Conservation (phyloP, 2,329 filamentous ascomycete genomes). For the Hypoxylon sp. region DNA sequence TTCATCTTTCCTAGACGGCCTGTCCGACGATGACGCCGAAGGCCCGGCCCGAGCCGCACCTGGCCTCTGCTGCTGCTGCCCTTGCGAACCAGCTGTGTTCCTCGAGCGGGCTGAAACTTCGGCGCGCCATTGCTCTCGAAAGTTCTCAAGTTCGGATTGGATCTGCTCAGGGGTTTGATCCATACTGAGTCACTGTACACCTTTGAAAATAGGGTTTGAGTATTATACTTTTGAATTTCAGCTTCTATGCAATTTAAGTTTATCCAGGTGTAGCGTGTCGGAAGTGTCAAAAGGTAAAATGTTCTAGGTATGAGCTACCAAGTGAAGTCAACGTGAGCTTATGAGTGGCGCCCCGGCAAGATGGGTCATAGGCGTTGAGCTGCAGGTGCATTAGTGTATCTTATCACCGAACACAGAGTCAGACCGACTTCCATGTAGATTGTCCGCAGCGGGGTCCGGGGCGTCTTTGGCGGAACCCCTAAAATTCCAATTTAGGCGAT, state of each 20-base stretch:
- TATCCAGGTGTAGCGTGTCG: slow-evolving; percentile 9
- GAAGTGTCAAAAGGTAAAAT: not conserved
- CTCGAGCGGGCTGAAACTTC: slow-evolving; percentile 70
- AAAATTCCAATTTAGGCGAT: slow-evolving; percentile 14
- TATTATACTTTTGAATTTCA: slow-evolving; percentile 6
- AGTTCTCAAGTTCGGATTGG: slow-evolving; percentile 82
- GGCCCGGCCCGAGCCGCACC: slow-evolving; percentile 29
- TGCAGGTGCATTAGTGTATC: slow-evolving; percentile 33
- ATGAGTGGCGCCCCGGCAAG: slow-evolving; percentile 21
- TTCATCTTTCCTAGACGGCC: slow-evolving; percentile 36
- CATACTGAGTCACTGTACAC: slow-evolving; percentile 28
- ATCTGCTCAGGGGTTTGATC: slow-evolving; percentile 51
- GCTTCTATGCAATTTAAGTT: slow-evolving; percentile 2
- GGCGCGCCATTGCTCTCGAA: slow-evolving; percentile 86
- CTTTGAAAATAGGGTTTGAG: not conserved
- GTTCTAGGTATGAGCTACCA: slow-evolving; percentile 7
- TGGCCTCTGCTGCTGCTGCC: slow-evolving; percentile 36
- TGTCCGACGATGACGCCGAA: slow-evolving; percentile 32
- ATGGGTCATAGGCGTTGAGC: slow-evolving; percentile 21
- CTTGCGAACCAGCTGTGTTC: slow-evolving; percentile 42
- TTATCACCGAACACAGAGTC: slow-evolving; percentile 42
- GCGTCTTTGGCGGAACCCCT: slow-evolving; percentile 1
- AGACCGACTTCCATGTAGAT: slow-evolving; percentile 6
- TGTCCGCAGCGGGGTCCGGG: slow-evolving; percentile 8
- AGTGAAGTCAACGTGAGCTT: slow-evolving; percentile 5